Evolutionary conservation across 306 rosid genomes (phyloP).

Genomic region (Biancaea sappan): DNA sequence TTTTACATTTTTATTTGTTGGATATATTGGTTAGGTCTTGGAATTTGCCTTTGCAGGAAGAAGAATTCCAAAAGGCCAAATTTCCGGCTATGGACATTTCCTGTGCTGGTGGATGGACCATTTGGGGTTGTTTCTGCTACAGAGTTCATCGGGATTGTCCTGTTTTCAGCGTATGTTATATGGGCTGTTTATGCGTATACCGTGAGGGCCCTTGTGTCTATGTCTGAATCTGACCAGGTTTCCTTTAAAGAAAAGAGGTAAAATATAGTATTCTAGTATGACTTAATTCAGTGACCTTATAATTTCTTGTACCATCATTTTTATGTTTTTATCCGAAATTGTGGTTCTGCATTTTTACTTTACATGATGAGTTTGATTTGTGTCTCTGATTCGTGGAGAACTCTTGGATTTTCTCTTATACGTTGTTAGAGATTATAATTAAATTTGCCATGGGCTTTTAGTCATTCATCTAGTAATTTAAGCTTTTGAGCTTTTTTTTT

Average conservation of each 20-base stretch:
- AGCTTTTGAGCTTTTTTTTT: not conserved
- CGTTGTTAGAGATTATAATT: not conserved
- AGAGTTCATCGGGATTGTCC: conserved; percentile 75
- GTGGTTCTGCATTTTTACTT: conserved; percentile 13
- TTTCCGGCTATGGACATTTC: conserved; percentile 81
- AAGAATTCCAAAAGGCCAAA: conserved; percentile 55
- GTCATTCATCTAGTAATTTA: not conserved
- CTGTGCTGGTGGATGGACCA: conserved; percentile 82
- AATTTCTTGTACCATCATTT: not conserved
- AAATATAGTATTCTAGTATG: conserved; percentile 11
- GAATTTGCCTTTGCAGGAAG: conserved; percentile 49
- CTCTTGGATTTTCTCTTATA: not conserved
- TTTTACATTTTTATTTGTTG: not conserved
- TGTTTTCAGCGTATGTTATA: conserved; percentile 58
- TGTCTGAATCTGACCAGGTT: conserved; percentile 27
- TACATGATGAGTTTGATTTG: conserved; percentile 3
- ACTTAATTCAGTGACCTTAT: not conserved
- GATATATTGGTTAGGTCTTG: conserved; percentile 8
- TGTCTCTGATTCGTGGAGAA: conserved; percentile 9
- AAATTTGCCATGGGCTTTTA: not conserved
- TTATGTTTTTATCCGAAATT: conserved; percentile 1
- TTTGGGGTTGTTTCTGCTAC: conserved; percentile 88
- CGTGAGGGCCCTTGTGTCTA: conserved; percentile 32
- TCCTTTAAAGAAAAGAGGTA: conserved; percentile 54
- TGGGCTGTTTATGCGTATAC: conserved; percentile 68